Evolutionary conservation across 2,329 filamentous ascomycete genomes (phyloP), one percentile per base, ranked within the genome.

Genomic region (Hypoxylon sp.): DNA sequence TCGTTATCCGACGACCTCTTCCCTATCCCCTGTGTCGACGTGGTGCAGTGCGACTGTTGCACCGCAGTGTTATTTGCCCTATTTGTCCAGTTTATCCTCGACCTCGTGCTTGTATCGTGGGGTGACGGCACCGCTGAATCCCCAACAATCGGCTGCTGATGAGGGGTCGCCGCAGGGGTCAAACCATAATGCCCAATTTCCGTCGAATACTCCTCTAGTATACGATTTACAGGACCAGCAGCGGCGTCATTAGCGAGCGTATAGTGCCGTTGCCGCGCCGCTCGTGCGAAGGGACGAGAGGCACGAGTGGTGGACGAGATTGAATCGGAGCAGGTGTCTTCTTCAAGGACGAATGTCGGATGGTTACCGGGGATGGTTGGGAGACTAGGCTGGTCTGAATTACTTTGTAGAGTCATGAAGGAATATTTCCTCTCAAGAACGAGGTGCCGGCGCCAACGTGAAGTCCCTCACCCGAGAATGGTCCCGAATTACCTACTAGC

Each of bases 341-440:
- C 64, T 65, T 63, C 60, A 55, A 69, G 52, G 50, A 58, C 63
- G 65, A 70, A 64, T 30, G 66, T 71, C 67, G 70, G 63, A 44
- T 64, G 68, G 55, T 70, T 69, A 56, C 53, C 72, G 61, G 70
- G 54, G 61, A 60, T 58, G 69, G 64, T 52, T 70, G 71, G 63
- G 67, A 66, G 64, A 62, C 68, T 64, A 68, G 67, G 59, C 53
- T 71, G 70, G 66, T 70, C 69, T 57, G 57, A 64, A 51, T 69
- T 69, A 60, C 70, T 70, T 70, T 72, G 68, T 61, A 69, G 61
- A 72, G 73, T 76, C 75, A 76, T 76, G 72, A 75, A 75, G 73
- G 61, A 68, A 58, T 71, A 64, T 63, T 65, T 61, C 57, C 57
- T 48, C 51, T 69, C 46, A 20, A 36, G 44, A 56, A 58, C 46